These are phyloP conservation scores for Cadophora gregata DNA, from an alignment of 2,329 filamentous ascomycete species.

Conservation along the genomic window DNA sequence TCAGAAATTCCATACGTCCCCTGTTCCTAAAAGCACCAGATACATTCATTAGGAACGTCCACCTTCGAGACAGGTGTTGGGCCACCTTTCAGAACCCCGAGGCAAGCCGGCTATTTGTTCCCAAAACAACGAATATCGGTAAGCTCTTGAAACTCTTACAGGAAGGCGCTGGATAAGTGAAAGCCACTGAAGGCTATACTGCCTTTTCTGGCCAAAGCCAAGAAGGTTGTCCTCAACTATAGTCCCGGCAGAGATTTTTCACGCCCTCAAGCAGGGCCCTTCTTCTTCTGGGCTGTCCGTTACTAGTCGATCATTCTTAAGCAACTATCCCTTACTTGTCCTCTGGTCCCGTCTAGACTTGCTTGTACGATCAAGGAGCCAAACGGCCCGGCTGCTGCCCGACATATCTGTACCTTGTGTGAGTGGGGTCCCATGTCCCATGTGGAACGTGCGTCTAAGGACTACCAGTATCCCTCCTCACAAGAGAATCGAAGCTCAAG, in stretches of 20 bases:
- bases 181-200: constrained; percentile 6
- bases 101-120: constrained; percentile 2
- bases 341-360: constrained; percentile 27
- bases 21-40: background rate
- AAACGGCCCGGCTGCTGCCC: constrained; percentile 24
- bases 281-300: constrained; percentile 14
- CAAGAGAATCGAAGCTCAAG: background rate
- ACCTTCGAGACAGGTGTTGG: background rate
- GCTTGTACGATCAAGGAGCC: constrained; percentile 17
- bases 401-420: constrained; percentile 21
- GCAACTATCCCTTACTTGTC: constrained; percentile 21
- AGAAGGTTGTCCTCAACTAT: constrained; percentile 2
- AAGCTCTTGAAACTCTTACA: constrained; percentile 24
- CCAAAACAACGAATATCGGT: constrained; percentile 21
- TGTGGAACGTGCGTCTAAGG: constrained; percentile 21
- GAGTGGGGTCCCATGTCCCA: constrained; percentile 21
- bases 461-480: constrained; percentile 12
- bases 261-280: constrained; percentile 17
- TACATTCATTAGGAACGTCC: background rate
- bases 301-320: constrained; percentile 15
- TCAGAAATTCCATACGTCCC: background rate
- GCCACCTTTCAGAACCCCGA: background rate
- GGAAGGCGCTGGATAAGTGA: constrained; percentile 19
- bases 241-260: constrained; percentile 3
- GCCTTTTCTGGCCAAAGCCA: constrained; percentile 2